Base-by-base conservation (phyloP, 2,329 filamentous ascomycete genomes). In the Trichoderma harzianum region DNA sequence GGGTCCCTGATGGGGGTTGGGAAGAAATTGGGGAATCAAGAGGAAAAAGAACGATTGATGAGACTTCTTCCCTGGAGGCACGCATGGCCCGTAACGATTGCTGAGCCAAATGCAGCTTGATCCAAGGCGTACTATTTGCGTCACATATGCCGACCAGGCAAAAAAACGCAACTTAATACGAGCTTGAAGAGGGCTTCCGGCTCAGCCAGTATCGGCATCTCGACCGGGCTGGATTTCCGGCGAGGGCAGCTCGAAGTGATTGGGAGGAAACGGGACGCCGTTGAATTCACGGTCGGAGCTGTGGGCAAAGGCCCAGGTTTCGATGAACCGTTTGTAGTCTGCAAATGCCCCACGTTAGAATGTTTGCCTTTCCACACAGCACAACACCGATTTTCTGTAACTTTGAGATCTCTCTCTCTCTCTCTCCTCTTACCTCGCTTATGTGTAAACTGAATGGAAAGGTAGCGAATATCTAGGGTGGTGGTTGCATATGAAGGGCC, bases 391-490 rank as follows among this genome's bases (percentile, higher is more conserved):
- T 10, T 30, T 58, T 58, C 16, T 39, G 24, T 57, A 66, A 26
- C 16, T 67, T 60, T 43, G 39, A 28, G 30, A 58, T 2, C 21
- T 39, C 1, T 39, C 36, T 39, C 36, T 39, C 36, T 39, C 36
- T 34, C 12, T 14, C 16, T 18, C 11, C 5, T 14, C 24, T 69
- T 78, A 86, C 85, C 85, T 75, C 84, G 82, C 32, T 82, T 79
- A 57, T 83, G 81, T 55, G 82, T 86, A 74, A 87, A 87, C 68
- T 87, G 85, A 57, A 87, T 82, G 7, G 83, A 83, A 32, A 87
- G 78, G 76, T 86, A 84, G 63, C 83, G 82, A 63, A 87, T 84
- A 72, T 86, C 84, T 18, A 83, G 75, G 4, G 78, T 55, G n/a
- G 66, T 65, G 74, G 53, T 71, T 76, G 73, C 18, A 75, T 74